Conservation (phyloP, 257 asterid species). For the Capsicum baccatum region DNA sequence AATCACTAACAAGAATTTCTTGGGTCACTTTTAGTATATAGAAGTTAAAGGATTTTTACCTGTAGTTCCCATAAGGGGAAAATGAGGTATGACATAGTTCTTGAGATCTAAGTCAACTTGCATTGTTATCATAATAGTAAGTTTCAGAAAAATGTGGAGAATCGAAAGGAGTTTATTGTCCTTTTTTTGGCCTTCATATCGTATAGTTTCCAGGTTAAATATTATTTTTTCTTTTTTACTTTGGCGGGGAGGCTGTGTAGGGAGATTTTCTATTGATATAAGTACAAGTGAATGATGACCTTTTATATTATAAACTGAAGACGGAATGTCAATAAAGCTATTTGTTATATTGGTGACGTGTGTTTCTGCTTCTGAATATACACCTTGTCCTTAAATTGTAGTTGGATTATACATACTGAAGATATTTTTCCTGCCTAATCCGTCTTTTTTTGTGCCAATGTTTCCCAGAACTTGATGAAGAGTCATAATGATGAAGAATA, state of each 20-base stretch:
- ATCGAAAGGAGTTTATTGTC: neutral
- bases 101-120: too few species aligned
- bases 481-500: conserved; percentile 12
- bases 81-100: too few species aligned
- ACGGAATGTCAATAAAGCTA: neutral
- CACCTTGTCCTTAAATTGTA: neutral
- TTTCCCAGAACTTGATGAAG: conserved; percentile 44
- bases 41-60: neutral
- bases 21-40: neutral
- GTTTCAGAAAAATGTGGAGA: neutral
- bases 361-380: neutral
- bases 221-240: too few species aligned
- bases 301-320: neutral
- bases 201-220: neutral
- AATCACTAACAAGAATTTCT: neutral
- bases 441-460: neutral
- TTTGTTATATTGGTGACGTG: neutral
- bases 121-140: neutral
- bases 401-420: neutral
- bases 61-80: neutral
- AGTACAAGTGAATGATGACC: neutral
- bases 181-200: neutral
- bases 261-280: neutral
- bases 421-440: too few species aligned
- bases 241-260: too few species aligned